Conservation (phyloP, 352 stramenopile species). For the Pythium oligandrum region DNA sequence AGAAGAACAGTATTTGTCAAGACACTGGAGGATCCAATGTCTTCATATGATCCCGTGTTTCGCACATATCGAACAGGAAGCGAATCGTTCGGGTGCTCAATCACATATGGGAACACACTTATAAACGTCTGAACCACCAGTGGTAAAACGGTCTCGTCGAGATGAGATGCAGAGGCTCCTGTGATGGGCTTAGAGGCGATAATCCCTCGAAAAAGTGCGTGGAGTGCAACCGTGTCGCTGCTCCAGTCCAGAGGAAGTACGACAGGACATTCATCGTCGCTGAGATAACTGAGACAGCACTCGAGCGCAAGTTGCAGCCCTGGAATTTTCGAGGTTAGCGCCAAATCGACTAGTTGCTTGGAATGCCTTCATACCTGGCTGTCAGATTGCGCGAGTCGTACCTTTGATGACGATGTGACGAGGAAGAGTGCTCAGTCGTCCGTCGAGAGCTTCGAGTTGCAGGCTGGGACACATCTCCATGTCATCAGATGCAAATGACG, state of each 20-base stretch:
- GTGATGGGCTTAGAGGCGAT: slow-evolving; percentile 32
- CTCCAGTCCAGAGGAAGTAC: slow-evolving; percentile 45
- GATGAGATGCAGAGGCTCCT: slow-evolving; percentile 2
- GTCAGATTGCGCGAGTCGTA: slow-evolving; percentile 3
- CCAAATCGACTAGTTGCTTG: no score
- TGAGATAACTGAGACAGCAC: slow-evolving; percentile 46
- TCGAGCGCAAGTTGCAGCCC: slow-evolving; percentile 39
- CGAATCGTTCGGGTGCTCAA: slow-evolving; percentile 27
- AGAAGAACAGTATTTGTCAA: slow-evolving; percentile 30
- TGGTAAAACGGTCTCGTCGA: slow-evolving; percentile 23
- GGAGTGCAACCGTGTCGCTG: slow-evolving; percentile 17
- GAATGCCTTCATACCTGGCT: no score
- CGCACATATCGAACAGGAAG: slow-evolving; percentile 49
- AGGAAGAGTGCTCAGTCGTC: slow-evolving; percentile 22
- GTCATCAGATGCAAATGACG: neutral
- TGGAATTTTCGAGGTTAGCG: slow-evolving; percentile 5
- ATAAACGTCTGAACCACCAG: slow-evolving; percentile 45
- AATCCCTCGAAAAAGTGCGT: slow-evolving; percentile 37
- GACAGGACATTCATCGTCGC: slow-evolving; percentile 33
- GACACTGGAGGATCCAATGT: no score
- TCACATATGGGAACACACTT: slow-evolving; percentile 31
- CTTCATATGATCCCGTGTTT: slow-evolving; percentile 5
- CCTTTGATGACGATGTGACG: slow-evolving; percentile 24
- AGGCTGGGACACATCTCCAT: slow-evolving; percentile 18
- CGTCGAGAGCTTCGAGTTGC: slow-evolving; percentile 37